Base-by-base conservation (phyloP, 1,139 yeast genomes). In the Hansenula anomala region DNA sequence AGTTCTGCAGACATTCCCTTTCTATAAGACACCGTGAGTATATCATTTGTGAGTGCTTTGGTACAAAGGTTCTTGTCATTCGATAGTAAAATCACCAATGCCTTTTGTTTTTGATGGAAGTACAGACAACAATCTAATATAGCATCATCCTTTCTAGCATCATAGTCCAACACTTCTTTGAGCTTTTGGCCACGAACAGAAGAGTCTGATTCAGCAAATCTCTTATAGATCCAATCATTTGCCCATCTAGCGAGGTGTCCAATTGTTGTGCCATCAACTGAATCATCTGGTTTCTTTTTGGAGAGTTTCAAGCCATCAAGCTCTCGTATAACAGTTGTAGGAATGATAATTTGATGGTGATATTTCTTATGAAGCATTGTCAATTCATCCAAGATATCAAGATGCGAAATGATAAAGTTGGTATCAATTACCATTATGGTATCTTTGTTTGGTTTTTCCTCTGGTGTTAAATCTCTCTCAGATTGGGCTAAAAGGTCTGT, bases 71-170 rank as follows among this genome's bases (percentile, higher is more conserved):
- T 89, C 49, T 80, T 82, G 57, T 90, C 97, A 57, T 89, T 85
- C 0, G 96, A 82, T 38, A 88, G 53, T 25, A 86, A 59, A 6
- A 88, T 73, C 6, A 82, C 82, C 36, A 87, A 63, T 32, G 70
- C 44, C 13, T 69, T 56, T 18, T 53, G 48, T 20, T 57, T 56
- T 18, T 67, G 59, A 45, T 73, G 69, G 44, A 80, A 79, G 54
- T 72, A 89, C 23, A 83, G 53, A 51, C 95, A 84, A 56, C 96
- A 88, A 59, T 90, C 97, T 28, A 89, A 60, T 44, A 90, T 89
- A 0, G 95, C 73, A 52, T 89, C 95, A 57, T 90, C 97, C 41
- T 85, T 82, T 0, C 44, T 45, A 1, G 78, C 58, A 7, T 55
- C 37, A 37, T 52, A 47, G 43, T 64, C 77, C 51, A 80, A 41